These are phyloP conservation scores for Perkinsus chesapeaki DNA, from an alignment of 169 alveolate genomes.

Conservation along the genomic window DNA sequence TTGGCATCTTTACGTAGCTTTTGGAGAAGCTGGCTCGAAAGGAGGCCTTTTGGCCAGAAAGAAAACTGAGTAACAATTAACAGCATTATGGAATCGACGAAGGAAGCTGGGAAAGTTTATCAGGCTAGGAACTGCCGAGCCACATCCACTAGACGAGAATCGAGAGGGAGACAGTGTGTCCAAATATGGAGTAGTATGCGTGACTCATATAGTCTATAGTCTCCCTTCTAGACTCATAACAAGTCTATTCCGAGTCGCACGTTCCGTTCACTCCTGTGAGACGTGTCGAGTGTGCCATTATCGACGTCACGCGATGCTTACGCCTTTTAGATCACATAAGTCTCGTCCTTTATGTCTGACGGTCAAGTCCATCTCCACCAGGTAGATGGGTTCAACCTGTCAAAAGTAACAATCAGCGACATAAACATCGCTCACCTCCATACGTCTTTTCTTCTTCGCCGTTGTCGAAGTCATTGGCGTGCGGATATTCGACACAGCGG, in stretches of 20 bases:
- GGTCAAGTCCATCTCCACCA: neutral
- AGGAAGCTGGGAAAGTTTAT: neutral
- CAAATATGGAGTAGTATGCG: no score
- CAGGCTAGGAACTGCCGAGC: neutral
- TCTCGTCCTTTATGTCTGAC: neutral
- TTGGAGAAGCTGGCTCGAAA: neutral
- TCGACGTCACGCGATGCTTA: neutral
- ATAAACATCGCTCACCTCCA: neutral
- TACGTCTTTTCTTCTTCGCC: neutral
- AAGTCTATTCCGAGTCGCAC: no score
- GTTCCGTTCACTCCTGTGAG: no score
- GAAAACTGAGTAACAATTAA: neutral
- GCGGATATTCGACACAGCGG: neutral
- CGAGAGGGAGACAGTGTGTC: no score
- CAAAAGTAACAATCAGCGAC: neutral
- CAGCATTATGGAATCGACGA: neutral
- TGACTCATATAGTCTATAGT: no score
- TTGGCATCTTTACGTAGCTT: neutral
- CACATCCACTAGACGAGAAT: neutral
- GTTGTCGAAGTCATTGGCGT: neutral
- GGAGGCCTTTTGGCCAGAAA: neutral
- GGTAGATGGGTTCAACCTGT: neutral
- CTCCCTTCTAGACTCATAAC: no score
- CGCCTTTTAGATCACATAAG: neutral
- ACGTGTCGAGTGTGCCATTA: neutral